Evolutionary conservation across 2,329 filamentous ascomycete genomes (phyloP), one percentile per base, ranked within the genome.

Genomic region (Clonostachys rhizophaga): DNA sequence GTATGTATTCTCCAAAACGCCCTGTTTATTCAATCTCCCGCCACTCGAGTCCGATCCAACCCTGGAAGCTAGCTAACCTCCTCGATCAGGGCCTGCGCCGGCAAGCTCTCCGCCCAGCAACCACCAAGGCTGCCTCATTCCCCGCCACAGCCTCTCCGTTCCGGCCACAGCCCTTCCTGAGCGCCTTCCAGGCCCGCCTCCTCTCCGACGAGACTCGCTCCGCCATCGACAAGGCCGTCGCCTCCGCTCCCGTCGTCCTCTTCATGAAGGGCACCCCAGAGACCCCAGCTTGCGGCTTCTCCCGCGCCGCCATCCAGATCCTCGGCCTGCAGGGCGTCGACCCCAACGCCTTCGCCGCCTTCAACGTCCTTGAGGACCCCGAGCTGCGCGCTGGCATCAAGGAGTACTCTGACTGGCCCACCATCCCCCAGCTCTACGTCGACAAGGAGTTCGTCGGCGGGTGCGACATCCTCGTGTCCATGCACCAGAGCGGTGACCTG

Each of bases 201-300:
- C 80, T 99, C 43, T 96, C 92, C 34, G 80, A 85, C 57, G 81
- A 90, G 62, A 94, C 89, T 11, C 83, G 80, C 52, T 70, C 82
- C 37, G 91, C 91, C 24, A 99, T 99, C 59, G 89, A 96, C 68
- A 89, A 91, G 66, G 92, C 92, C 34, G 86, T 99, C 14, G 76
- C 73, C 20, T 91, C 91, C 1, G 87, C 91, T 1, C 92, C 92
- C 3, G 92, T 99, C 1, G 94, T 99, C 1, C 78, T 99, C 48
- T 99, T 99, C 77, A 99, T 99, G 94, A 99, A 99, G 76, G 94
- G 94, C 50, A 97, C 94, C 2, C 94, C 94, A 49, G 91, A 96
- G 72, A 89, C 83, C 51, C 94, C 94, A 17, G 91, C 96, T 69
- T 99, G 94, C 70, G 94, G 94, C 42, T 99, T 96, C 77, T 97